Conservation (phyloP, 1,284 basidiomycete species). For the Schizopora paradoxa region DNA sequence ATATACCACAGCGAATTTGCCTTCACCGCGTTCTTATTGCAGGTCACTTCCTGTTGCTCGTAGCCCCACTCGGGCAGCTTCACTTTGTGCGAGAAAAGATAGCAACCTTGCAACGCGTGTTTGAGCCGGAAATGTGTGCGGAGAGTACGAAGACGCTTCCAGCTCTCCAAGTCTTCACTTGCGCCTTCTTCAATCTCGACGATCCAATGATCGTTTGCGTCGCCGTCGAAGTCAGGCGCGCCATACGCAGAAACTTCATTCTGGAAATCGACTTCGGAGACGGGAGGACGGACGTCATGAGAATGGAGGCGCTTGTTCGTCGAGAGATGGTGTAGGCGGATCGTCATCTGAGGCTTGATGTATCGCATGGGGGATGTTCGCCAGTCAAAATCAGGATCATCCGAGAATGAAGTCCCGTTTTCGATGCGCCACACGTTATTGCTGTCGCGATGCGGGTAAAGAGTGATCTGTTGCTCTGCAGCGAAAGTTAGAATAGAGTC, state of each 20-base stretch:
- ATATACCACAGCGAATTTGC: conserved; percentile 94
- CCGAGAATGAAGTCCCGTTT: conserved; percentile 54
- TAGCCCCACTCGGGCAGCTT: conserved; percentile 97
- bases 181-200: conserved; percentile 82
- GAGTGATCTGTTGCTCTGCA: conserved; percentile 93
- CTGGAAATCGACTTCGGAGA: conserved; percentile 99
- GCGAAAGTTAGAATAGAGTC: neutral
- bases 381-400: conserved; percentile 51
- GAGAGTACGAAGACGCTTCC: conserved; percentile 73
- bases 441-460: conserved; percentile 91
- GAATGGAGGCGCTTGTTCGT: conserved; percentile 91
- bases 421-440: conserved; percentile 90
- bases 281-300: conserved; percentile 89
- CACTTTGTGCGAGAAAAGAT: conserved; percentile 96
- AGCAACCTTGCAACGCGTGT: conserved; percentile 88
- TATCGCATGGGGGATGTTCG: conserved; percentile 53
- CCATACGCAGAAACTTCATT: conserved; percentile 98
- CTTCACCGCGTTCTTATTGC: conserved; percentile 92
- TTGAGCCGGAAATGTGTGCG: conserved; percentile 81
- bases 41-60: conserved; percentile 98
- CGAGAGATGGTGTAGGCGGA: conserved; percentile 79
- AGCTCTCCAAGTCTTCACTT: conserved; percentile 59
- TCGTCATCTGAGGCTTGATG: conserved; percentile 62
- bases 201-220: conserved; percentile 94
- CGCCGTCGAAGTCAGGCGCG: conserved; percentile 77